Evolutionary conservation across 352 stramenopile genomes (phyloP), one percentile per base, ranked within the genome.

Genomic region (Globisporangium nagaii): DNA sequence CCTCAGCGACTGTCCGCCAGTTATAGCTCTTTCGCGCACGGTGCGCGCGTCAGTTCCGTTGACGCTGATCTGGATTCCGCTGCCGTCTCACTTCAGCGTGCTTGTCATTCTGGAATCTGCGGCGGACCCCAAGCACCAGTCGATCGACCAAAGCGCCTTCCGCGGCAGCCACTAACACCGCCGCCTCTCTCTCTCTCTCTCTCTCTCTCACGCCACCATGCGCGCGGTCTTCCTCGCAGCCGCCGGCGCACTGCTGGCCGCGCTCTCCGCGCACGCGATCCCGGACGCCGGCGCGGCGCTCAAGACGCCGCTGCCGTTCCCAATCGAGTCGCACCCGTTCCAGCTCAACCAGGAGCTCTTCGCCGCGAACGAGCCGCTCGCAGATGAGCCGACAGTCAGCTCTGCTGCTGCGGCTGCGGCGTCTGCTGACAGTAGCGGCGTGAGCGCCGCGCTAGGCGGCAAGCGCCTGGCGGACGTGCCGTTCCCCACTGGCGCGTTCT

Each of bases 401-500:
- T 19, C 39, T n/a, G 10, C 37, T 17, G 9, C 27, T 11, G 19
- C 43, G 4, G 15, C 27, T n/a, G 25, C 27, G 17, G 19, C 44
- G 7, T 17, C 20, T 1, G 4, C n/a, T 25, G 17, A 2, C 36
- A 42, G 25, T 42, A 9, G n/a, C 36, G 36, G 6, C 17, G 35
- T 48, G n/a, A 36, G 27, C 25, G 13, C 43, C 9, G 25, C 30
- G 8, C 43, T 50, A n/a, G 30, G 43, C 17, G 43, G 27, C 25
- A 54, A 63, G 56, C 53, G 58, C 17, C 65, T 84, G 25, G 66
- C 60, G 6, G 75, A 86, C 54, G 65, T 75, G 37, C 75, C 79
- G 43, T 93, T 93, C 66, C 83, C 83, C 19, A 93, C 83, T 0
- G 79, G 79, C 44, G 79, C 83, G 4, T 93, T 77, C 68, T 93